Percentiles rank a stretch among this genome's conserved stretches.
Evolutionary conservation across 305 asterid species (phyloP).

Genomic region (Rubia peregrina): DNA sequence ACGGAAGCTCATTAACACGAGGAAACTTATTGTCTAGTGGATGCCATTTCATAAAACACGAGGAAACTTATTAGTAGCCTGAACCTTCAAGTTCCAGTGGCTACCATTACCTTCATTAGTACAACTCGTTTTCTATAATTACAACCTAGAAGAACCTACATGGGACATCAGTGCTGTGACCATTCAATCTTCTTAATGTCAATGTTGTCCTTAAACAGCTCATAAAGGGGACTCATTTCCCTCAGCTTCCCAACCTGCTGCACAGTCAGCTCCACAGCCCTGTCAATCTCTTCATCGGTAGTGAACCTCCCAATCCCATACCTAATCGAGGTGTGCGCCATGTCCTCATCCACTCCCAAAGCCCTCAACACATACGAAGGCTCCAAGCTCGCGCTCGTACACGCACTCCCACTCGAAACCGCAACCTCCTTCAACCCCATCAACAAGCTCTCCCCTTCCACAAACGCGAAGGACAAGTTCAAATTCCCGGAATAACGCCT

Average conservation of each 20-base stretch:
- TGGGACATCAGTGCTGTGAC: constrained; percentile 58
- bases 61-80: background rate
- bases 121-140: constrained; percentile 9
- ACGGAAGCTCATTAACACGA: background rate
- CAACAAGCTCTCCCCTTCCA: constrained; percentile 94
- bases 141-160: constrained; percentile 7
- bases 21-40: background rate
- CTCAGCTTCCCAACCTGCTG: constrained; percentile 86
- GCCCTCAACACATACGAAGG: constrained; percentile 96
- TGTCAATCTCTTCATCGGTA: constrained; percentile 78
- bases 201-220: constrained; percentile 88
- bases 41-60: background rate
- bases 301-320: constrained; percentile 96
- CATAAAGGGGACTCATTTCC: constrained; percentile 95
- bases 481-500: constrained; percentile 75
- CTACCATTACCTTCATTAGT: background rate
- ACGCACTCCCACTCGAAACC: constrained; percentile 95
- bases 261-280: constrained; percentile 77
- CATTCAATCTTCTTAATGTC: constrained; percentile 85
- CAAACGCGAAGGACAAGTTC: constrained; percentile 88
- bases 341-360: constrained; percentile 94
- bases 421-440: constrained; percentile 99
- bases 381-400: constrained; percentile 95
- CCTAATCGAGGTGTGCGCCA: constrained; percentile 96
- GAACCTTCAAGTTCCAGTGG: background rate